Evolutionary conservation across 257 asterid genomes (phyloP), one percentile per base, ranked within the genome.

Genomic region (Fraxinus cuspidata): DNA sequence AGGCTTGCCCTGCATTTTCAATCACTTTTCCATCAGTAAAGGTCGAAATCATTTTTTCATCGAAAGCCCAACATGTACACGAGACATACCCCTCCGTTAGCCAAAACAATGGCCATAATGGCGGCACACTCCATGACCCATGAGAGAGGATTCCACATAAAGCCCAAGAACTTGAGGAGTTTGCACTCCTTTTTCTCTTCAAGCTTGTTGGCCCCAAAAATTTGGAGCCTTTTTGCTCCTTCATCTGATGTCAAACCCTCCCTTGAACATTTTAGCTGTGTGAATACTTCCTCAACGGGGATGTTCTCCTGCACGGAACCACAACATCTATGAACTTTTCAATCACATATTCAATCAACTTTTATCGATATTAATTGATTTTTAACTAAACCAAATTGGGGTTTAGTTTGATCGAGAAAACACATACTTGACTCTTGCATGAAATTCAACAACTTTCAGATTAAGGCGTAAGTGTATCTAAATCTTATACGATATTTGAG

Each of bases 141-240:
- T 63, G 98, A 94, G 18, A 94, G 97, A 80, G 97, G 98, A 84
- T 92, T 94, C 98, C 98, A 94, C 98, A 94, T 94, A 68, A 94
- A 94, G 28, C 98, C 98, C 83, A 94, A 81, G 85, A 92, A 92
- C 85, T 87, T 92, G 73, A 90, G 87, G 42, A 92, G 0, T 74
- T 90, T 92, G 85, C 86, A 86, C 42, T 93, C 97, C 77, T 76
- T 87, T 84, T 90, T 92, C 92, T 93, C 98, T 83, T 90, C 97
- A 23, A 93, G 96, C 80, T 93, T 91, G 78, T 93, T 93, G 53
- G 85, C 84, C 12, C 98, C 98, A 74, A 93, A 93, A 1, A 88
- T 86, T 77, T 85, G 81, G 2, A 93, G 84, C 87, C 98, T 88
- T 37, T 79, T 84, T 4, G 75, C 81, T 60, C 94, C 98, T 73